phyloP scores from a whole-genome alignment of 2,329 filamentous ascomycete genomes.

The Clonostachys byssicola region DNA sequence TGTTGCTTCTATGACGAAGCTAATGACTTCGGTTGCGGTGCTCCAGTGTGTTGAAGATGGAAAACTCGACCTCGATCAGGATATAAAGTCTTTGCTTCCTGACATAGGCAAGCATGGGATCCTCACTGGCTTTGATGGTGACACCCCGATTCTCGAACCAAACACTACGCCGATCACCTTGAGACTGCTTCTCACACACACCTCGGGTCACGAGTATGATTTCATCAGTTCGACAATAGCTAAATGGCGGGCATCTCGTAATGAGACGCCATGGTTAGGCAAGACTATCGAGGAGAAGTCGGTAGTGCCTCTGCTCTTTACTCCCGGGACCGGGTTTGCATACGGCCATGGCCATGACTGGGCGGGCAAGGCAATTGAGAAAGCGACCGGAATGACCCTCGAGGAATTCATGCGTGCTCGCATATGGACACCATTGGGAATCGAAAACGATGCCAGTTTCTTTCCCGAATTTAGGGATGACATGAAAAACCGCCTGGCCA shows the following conservation, averaged over 20 bases:
- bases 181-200: constrained; percentile 42
- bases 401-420: constrained; percentile 27
- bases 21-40: constrained; percentile 27
- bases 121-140: constrained; percentile 8
- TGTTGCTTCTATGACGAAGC: constrained; percentile 36
- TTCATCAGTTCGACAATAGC: constrained; percentile 27
- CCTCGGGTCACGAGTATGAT: constrained; percentile 40
- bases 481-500: background rate
- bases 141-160: constrained; percentile 27
- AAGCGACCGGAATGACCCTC: constrained; percentile 26
- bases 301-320: constrained; percentile 33
- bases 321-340: constrained; percentile 41
- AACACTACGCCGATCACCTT: constrained; percentile 31
- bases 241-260: constrained; percentile 29
- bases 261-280: constrained; percentile 22
- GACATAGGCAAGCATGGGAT: background rate
- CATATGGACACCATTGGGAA: constrained; percentile 27
- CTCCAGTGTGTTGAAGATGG: constrained; percentile 33
- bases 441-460: constrained; percentile 9
- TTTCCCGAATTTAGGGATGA: background rate
- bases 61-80: constrained; percentile 25
- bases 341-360: constrained; percentile 44
- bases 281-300: constrained; percentile 11
- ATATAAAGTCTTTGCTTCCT: constrained; percentile 24
- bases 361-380: constrained; percentile 38